Evolutionary conservation across 1,139 yeast species (phyloP).

Genomic region (Blastobotrys indianensis): DNA sequence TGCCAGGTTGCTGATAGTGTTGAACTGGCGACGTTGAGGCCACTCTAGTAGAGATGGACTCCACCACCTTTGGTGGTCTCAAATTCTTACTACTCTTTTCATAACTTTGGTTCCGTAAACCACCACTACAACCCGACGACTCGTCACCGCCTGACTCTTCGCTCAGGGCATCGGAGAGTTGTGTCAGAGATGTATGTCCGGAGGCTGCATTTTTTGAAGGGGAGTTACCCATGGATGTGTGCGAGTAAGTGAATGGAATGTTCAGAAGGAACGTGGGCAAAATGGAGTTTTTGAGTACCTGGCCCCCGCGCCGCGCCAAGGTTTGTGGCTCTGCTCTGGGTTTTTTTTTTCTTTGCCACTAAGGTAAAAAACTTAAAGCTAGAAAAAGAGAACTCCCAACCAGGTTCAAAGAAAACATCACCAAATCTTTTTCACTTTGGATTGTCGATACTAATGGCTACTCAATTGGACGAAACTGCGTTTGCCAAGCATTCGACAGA

Average conservation of each 20-base stretch:
- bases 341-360: too few relatives aligned
- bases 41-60: too few relatives aligned
- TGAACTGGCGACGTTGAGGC: not conserved
- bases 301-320: too few relatives aligned
- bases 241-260: not conserved
- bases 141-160: slow-evolving; percentile 25
- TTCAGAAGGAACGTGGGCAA: not conserved
- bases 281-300: not conserved
- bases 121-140: slow-evolving; percentile 24
- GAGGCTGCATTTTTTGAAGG: slow-evolving; percentile 30
- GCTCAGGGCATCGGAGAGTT: slow-evolving; percentile 17
- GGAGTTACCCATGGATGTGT: slow-evolving; percentile 29
- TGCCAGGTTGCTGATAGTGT: not conserved
- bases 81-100: too few relatives aligned
- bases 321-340: too few relatives aligned
- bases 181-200: slow-evolving; percentile 20
- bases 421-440: too few relatives aligned
- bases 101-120: slow-evolving; percentile 14
- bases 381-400: not conserved
- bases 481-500: slow-evolving; percentile 45
- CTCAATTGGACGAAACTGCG: slow-evolving; percentile 15
- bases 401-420: too few relatives aligned
- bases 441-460: not conserved
- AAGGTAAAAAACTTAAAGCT: not conserved
- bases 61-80: too few relatives aligned